Evolutionary conservation across 352 stramenopile species (phyloP).

Genomic region (Globisporangium nagaii): DNA sequence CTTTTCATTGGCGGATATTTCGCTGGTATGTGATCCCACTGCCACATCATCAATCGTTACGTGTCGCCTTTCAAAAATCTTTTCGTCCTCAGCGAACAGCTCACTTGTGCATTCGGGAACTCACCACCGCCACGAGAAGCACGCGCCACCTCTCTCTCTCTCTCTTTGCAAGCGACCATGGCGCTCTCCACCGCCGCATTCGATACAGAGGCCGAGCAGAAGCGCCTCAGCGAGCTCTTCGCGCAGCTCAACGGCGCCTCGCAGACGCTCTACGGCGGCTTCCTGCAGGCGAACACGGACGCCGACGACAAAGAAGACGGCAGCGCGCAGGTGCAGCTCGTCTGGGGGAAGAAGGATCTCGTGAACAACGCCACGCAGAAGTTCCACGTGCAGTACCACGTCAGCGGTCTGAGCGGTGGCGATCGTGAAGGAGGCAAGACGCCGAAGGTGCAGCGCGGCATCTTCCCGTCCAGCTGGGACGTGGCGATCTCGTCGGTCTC

Average conservation of each 20-base stretch:
- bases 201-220: background rate
- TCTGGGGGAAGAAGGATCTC: conserved; percentile 59
- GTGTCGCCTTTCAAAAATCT: too few relatives aligned
- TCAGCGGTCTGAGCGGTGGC: too few relatives aligned
- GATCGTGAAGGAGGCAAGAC: conserved; percentile 1
- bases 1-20: too few relatives aligned
- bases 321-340: conserved; percentile 34
- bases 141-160: background rate
- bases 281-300: conserved; percentile 22
- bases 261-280: conserved; percentile 45
- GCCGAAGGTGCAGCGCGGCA: conserved; percentile 20
- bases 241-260: conserved; percentile 34
- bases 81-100: too few relatives aligned
- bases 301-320: conserved; percentile 4
- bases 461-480: conserved; percentile 36
- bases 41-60: too few relatives aligned
- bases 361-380: conserved; percentile 48
- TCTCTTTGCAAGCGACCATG: background rate
- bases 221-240: conserved; percentile 40
- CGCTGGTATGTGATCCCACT: too few relatives aligned
- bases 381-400: conserved; percentile 52
- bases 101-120: too few relatives aligned
- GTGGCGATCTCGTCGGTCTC: conserved; percentile 46
- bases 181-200: background rate
- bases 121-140: too few relatives aligned